Percentiles rank a stretch among this genome's conserved stretches.
Conservation (phyloP, 2,329 filamentous ascomycete species). For the Trichoderma polysporum region DNA sequence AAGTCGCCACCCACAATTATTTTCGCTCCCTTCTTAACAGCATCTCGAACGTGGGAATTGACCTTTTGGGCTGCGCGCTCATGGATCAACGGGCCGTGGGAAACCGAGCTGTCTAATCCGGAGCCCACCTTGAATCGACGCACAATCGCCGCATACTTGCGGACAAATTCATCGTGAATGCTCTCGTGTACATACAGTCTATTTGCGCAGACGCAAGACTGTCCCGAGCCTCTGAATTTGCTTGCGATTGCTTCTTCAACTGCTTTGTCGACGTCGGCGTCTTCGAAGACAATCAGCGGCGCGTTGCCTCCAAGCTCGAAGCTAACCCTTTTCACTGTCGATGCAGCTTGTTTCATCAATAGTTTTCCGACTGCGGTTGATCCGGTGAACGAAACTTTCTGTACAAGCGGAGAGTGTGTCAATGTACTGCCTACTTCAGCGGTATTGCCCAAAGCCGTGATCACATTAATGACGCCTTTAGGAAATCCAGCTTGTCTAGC, state of each 20-base stretch:
- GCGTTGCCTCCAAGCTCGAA: slow-evolving; percentile 71
- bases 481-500: slow-evolving; percentile 70
- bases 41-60: slow-evolving; percentile 63
- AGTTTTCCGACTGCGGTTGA: slow-evolving; percentile 47
- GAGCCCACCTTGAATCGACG: slow-evolving; percentile 60
- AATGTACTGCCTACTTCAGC: slow-evolving; percentile 62
- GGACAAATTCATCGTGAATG: slow-evolving; percentile 66
- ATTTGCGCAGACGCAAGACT: slow-evolving; percentile 88
- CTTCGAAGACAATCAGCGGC: slow-evolving; percentile 77
- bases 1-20: slow-evolving; percentile 57
- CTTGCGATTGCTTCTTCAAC: slow-evolving; percentile 64
- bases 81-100: slow-evolving; percentile 65
- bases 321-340: slow-evolving; percentile 63
- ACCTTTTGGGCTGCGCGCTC: slow-evolving; percentile 56
- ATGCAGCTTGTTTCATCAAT: slow-evolving; percentile 69
- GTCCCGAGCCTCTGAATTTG: slow-evolving; percentile 86
- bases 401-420: slow-evolving; percentile 61
- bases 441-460: slow-evolving; percentile 64
- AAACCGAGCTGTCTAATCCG: slow-evolving; percentile 53
- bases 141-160: too few species aligned
- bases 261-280: slow-evolving; percentile 67
- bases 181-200: slow-evolving; percentile 71
- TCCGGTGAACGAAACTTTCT: slow-evolving; percentile 74
- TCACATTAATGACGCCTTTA: slow-evolving; percentile 50
- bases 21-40: slow-evolving; percentile 60